These are phyloP conservation scores for Brassica carinata DNA, from an alignment of 345 rosid genomes.

Conservation along the genomic window DNA sequence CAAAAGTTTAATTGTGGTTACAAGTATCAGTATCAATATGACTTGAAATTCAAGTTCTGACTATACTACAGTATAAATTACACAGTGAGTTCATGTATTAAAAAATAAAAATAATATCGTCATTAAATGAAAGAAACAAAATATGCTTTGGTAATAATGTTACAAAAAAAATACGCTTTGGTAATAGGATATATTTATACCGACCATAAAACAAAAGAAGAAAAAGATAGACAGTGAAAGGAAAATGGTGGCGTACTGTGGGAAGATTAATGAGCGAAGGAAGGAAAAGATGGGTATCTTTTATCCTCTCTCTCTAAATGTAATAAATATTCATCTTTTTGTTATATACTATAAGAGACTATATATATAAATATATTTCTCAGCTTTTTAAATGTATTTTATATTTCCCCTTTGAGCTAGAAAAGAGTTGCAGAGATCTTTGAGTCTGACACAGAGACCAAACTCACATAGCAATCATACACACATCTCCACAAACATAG, in stretches of 20 bases:
- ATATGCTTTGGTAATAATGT: not conserved
- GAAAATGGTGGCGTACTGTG: conserved; percentile 40
- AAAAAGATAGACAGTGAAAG: not conserved
- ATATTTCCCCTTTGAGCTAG: conserved; percentile 47
- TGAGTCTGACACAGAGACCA: conserved; percentile 62
- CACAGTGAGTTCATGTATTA: conserved; percentile 10
- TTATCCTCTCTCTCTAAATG: conserved; percentile 11
- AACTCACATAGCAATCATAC: conserved; percentile 47
- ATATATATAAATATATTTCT: conserved; percentile 16
- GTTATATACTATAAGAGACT: not conserved
- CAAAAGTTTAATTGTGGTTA: not conserved
- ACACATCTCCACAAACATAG: conserved; percentile 37
- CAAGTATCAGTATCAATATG: not conserved
- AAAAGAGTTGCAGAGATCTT: conserved; percentile 65
- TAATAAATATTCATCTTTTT: conserved; percentile 1
- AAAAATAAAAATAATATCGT: not conserved
- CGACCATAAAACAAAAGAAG: conserved; percentile 30
- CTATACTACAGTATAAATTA: not conserved
- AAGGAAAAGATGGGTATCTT: conserved; percentile 48
- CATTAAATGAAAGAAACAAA: not conserved
- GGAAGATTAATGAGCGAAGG: conserved; percentile 45
- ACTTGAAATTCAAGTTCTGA: not conserved
- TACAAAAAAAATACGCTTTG: not conserved
- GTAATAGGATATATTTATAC: conserved; percentile 29
- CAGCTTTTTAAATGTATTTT: conserved; percentile 35